Evolutionary conservation across 345 rosid genomes (phyloP).

Genomic region (Litchi chinensis): DNA sequence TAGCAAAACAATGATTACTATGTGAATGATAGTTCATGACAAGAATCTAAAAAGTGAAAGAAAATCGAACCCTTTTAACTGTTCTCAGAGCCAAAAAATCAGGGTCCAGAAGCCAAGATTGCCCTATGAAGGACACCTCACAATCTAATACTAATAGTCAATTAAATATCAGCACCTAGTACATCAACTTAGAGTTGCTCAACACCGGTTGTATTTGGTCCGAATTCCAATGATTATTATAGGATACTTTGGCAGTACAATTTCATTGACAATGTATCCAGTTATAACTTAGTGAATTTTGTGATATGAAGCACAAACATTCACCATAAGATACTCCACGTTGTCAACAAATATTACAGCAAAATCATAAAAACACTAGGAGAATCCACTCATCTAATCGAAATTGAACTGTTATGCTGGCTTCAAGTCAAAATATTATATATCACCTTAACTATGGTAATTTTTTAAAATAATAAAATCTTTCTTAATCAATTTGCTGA

Average conservation of each 20-base stretch:
- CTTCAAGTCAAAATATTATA: not conserved
- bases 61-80: constrained; percentile 9
- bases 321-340: not conserved
- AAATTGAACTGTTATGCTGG: not conserved
- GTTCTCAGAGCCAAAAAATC: constrained; percentile 24
- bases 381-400: not conserved
- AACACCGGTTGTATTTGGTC: constrained; percentile 13
- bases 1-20: constrained; percentile 2
- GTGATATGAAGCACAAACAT: not conserved
- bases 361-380: not conserved
- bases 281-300: not conserved
- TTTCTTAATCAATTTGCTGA: not conserved
- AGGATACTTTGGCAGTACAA: not conserved
- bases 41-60: constrained; percentile 27
- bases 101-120: constrained; percentile 26
- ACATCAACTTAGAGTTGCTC: constrained; percentile 3
- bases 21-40: constrained; percentile 14
- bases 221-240: constrained; percentile 16
- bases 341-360: not conserved
- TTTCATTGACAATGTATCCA: not conserved
- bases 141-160: constrained; percentile 23
- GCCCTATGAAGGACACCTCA: constrained; percentile 17
- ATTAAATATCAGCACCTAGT: constrained; percentile 16
- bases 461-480: not conserved
- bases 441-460: not conserved